Evolutionary conservation across 163 green algal species (phyloP).

Genomic region (Prototheca wickerhamii): DNA sequence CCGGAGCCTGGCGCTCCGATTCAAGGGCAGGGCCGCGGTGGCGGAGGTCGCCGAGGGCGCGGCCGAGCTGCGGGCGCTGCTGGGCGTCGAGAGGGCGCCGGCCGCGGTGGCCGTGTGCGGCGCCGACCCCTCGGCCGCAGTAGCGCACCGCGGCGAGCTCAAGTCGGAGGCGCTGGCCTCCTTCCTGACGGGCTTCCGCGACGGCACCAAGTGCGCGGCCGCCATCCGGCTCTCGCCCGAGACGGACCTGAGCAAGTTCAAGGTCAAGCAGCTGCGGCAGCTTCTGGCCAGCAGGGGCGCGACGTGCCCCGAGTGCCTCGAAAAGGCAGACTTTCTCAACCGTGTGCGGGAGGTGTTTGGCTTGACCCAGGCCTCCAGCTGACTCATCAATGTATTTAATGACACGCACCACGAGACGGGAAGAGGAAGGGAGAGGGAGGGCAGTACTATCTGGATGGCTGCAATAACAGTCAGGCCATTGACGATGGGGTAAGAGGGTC

Average conservation of each 20-base stretch:
- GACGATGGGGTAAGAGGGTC: too few species aligned
- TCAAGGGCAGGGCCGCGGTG: conserved; percentile 52
- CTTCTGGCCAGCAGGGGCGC: conserved; percentile 47
- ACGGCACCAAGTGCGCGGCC: neutral
- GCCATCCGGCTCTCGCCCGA: conserved; percentile 35
- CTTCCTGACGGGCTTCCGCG: neutral
- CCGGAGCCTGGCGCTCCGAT: conserved; percentile 55
- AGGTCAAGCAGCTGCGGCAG: conserved; percentile 58
- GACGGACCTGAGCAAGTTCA: conserved; percentile 56
- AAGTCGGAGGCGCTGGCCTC: neutral
- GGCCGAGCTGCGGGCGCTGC: neutral
- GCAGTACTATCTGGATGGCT: too few species aligned
- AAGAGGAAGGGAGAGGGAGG: too few species aligned
- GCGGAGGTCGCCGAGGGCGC: conserved; percentile 36
- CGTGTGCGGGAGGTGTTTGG: conserved; percentile 37
- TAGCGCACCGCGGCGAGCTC: conserved; percentile 25
- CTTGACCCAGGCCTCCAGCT: conserved; percentile 1
- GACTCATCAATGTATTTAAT: neutral
- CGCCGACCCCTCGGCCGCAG: conserved; percentile 28
- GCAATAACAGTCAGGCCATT: neutral
- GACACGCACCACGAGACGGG: too few species aligned
- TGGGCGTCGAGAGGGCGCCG: conserved; percentile 33
- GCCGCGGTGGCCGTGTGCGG: conserved; percentile 65
- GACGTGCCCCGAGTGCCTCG: conserved; percentile 57
- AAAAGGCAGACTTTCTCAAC: conserved; percentile 65